These are phyloP conservation scores for Kurtzmaniella quercitrusa DNA, from an alignment of 1,139 yeast species.

Conservation along the genomic window DNA sequence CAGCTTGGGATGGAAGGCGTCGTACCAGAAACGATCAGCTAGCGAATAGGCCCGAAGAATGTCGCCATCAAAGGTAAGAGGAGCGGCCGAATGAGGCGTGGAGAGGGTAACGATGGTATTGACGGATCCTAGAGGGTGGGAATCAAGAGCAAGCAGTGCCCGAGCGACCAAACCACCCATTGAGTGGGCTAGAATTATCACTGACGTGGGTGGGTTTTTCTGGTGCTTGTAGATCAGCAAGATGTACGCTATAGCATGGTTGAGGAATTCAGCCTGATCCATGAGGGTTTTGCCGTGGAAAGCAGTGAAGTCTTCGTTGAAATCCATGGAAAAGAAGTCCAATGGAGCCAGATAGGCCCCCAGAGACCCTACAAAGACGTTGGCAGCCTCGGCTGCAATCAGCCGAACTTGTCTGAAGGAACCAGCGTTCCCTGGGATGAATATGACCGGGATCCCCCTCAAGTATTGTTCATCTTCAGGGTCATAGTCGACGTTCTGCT, in stretches of 20 bases:
- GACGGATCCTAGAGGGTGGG: slow-evolving; percentile 65
- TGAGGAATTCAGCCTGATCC: slow-evolving; percentile 90
- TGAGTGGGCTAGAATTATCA: slow-evolving; percentile 83
- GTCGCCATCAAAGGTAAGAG: slow-evolving; percentile 94
- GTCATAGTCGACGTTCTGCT: slow-evolving; percentile 63
- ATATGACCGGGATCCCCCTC: slow-evolving; percentile 81
- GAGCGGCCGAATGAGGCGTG: slow-evolving; percentile 91
- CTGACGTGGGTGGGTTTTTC: slow-evolving; percentile 55
- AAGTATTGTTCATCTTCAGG: slow-evolving; percentile 39
- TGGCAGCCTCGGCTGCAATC: slow-evolving; percentile 76
- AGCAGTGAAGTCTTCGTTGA: slow-evolving; percentile 94
- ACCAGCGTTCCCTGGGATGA: slow-evolving; percentile 98
- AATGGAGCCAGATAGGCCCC: slow-evolving; percentile 40
- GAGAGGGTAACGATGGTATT: slow-evolving; percentile 85
- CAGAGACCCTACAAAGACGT: slow-evolving; percentile 21
- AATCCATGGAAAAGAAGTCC: slow-evolving; percentile 87
- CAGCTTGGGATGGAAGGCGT: slow-evolving; percentile 35
- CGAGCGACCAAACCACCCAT: slow-evolving; percentile 97
- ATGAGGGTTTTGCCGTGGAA: slow-evolving; percentile 90
- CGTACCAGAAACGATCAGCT: slow-evolving; percentile 78
- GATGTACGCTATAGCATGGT: slow-evolving; percentile 80
- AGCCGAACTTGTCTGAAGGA: slow-evolving; percentile 86
- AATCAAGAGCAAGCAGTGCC: slow-evolving; percentile 73
- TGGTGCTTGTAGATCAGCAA: slow-evolving; percentile 53
- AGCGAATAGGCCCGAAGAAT: slow-evolving; percentile 68